Base-by-base conservation (phyloP, 2,329 filamentous ascomycete species). In the Xylaria arbuscula region DNA sequence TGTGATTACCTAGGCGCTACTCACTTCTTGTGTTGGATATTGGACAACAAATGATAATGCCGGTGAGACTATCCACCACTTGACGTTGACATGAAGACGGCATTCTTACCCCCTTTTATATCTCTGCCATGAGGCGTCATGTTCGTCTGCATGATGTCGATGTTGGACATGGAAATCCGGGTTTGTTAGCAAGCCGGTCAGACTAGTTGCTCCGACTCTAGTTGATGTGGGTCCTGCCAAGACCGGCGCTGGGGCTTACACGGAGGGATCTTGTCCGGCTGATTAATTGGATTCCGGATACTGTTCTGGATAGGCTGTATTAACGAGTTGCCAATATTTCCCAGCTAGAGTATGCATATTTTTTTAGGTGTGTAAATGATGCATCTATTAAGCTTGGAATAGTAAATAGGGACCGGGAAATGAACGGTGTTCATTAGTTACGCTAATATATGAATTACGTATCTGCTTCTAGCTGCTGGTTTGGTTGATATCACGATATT, bases 241-340 rank as follows among this genome's bases (percentile, higher is more conserved):
- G 59, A 42, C 54, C 59, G 50, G 56, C 22, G 19, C 17, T 34
- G 32, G 19, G 6, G 45, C 3, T 45, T 40, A 8, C 13, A 9
- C 50, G 66, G 56, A 53, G 62, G 50, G 64, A 68, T 15, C 51
- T 9, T 15, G 36, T 42, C 58, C 53, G 50, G 57, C 57, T 66
- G 38, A 55, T 32, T 10, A 48, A 24, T 24, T 7, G 11, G 17
- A 15, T 17, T 51, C 22, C 4, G 13, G 22, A 28, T 9, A n/a
- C 19, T 13, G 9, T 3, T 24, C 45, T 48, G 19, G 2, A 22
- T 24, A 45, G 45, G 17, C 17, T n/a, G 42, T 17, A 45, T 45
- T 45, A 45, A 15, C 7, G 15, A 45, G n/a, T n/a, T n/a, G n/a
- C n/a, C n/a, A n/a, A n/a, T n/a, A n/a, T 28, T 28, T 28, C 28